phyloP scores from a whole-genome alignment of 768 basidiomycete genomes.

The Lactarius psammicola region DNA sequence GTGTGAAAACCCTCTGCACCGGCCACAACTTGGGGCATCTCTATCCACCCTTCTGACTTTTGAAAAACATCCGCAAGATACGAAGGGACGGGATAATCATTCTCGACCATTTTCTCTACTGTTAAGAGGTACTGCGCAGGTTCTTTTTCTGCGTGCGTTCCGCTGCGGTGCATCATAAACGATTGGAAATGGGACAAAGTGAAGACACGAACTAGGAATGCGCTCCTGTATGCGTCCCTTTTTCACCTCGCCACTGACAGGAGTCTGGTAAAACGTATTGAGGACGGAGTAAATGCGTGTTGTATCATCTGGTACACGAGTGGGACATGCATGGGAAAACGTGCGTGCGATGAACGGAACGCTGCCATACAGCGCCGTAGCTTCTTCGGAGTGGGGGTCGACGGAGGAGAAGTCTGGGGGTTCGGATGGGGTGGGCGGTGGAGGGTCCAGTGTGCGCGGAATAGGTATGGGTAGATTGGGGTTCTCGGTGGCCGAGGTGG shows the following conservation, averaged over 20 bases:
- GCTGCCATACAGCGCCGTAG: constrained; percentile 31
- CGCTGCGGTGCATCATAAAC: constrained; percentile 39
- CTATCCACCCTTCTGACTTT: constrained; percentile 72
- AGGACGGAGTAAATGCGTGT: constrained; percentile 84
- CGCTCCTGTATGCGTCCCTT: constrained; percentile 55
- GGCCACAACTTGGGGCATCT: constrained; percentile 58
- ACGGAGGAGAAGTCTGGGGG: constrained; percentile 29
- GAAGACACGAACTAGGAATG: constrained; percentile 38
- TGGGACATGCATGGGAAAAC: constrained; percentile 93
- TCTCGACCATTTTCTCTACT: constrained; percentile 86
- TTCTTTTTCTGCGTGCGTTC: constrained; percentile 61
- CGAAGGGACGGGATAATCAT: constrained; percentile 87
- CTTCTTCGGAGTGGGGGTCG: constrained; percentile 27
- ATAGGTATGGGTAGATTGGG: constrained; percentile 53
- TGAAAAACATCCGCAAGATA: constrained; percentile 75
- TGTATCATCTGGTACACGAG: constrained; percentile 87
- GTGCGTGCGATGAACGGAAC: constrained; percentile 70
- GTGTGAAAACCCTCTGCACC: constrained; percentile 38
- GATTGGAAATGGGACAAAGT: background rate
- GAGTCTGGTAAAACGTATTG: constrained; percentile 76
- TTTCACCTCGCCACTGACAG: constrained; percentile 78
- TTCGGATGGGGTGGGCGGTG: constrained; percentile 6
- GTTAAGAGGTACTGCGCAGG: constrained; percentile 68
- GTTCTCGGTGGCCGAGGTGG: constrained; percentile 62
- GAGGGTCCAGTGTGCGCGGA: constrained; percentile 42